Evolutionary conservation across 176 grass and related monocot genomes (phyloP), one percentile per base, ranked within the genome.

Genomic region (Rhynchospora breviuscula): DNA sequence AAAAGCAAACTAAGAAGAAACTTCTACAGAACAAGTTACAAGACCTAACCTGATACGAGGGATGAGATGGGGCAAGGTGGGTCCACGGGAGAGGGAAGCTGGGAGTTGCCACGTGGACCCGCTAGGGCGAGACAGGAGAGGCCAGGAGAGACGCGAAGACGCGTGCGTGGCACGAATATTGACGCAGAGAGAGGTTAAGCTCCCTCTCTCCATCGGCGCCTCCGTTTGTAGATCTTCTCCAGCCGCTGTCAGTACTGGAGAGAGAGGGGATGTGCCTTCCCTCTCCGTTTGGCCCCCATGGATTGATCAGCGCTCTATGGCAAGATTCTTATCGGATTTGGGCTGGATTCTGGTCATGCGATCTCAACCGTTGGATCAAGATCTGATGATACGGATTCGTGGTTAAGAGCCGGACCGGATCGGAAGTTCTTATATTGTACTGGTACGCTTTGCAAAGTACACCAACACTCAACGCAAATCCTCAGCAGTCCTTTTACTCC

Each of bases 131-230:
- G 72, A 77, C 13, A 61, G 61, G 18, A 82, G 45, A 45, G 33
- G 61, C 60, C 40, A 52, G 10, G 40, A 66, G 8, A 35, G 54
- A n/a, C 25, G 33, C 40, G 77, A 80, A 64, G 80, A 82, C 5
- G 61, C 17, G n/a, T 48, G 78, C 18, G 79, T 51, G 40, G 80
- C 57, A 13, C 80, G 61, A 33, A 67, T 26, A 67, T 67, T 82
- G 60, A 14, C 59, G 60, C 61, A 82, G 21, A 82, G 61, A 82
- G 80, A 82, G 31, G 79, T 67, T 64, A 82, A 21, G 10, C 79
- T 43, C 14, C 79, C 33, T 82, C 79, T 81, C 40, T 82, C 79
- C 79, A 82, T 82, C 23, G 11, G 18, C 58, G 47, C 26, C 21
- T 58, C 10, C 4, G n/a, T 4, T 11, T 78, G 15, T 53, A 12